phyloP scores from a whole-genome alignment of 2,329 filamentous ascomycete species.

The Trichoderma sp. region DNA sequence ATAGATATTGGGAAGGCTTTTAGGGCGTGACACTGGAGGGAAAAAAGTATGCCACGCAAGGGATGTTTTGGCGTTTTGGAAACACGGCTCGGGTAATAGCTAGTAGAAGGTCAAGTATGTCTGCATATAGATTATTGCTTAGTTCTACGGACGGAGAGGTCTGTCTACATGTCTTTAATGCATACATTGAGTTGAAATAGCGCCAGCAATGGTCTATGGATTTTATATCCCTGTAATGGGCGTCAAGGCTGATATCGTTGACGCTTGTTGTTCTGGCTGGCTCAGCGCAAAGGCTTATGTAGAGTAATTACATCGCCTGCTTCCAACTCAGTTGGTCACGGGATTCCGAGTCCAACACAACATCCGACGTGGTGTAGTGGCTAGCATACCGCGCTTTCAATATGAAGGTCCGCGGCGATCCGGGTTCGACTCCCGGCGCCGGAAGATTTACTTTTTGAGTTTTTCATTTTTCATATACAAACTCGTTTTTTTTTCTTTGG shows the following conservation, averaged over 20 bases:
- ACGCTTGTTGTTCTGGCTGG: not conserved
- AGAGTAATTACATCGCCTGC: not conserved
- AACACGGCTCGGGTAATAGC: not conserved
- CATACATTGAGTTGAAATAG: not conserved
- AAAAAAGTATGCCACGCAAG: not conserved
- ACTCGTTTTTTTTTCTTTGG: too few relatives aligned
- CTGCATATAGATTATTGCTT: constrained; percentile 21
- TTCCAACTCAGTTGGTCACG: constrained; percentile 24
- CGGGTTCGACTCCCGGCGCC: constrained; percentile 31
- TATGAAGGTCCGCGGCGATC: constrained; percentile 26
- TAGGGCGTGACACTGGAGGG: not conserved
- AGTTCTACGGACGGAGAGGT: constrained; percentile 11
- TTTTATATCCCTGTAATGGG: not conserved
- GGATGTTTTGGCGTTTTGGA: constrained; percentile 17
- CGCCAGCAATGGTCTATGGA: not conserved
- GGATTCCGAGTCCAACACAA: constrained; percentile 11
- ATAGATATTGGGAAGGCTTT: constrained; percentile 5
- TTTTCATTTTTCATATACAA: not conserved
- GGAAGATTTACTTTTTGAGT: constrained; percentile 14
- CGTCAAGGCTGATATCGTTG: not conserved
- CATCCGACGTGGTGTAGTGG: constrained; percentile 31
- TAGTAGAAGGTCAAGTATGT: constrained; percentile 28
- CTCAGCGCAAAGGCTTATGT: not conserved
- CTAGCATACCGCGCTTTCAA: constrained; percentile 31
- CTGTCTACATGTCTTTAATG: constrained; percentile 2